Evolutionary conservation across 805 yeast species (phyloP).

Genomic region (Metschnikowia bowlesiae): DNA sequence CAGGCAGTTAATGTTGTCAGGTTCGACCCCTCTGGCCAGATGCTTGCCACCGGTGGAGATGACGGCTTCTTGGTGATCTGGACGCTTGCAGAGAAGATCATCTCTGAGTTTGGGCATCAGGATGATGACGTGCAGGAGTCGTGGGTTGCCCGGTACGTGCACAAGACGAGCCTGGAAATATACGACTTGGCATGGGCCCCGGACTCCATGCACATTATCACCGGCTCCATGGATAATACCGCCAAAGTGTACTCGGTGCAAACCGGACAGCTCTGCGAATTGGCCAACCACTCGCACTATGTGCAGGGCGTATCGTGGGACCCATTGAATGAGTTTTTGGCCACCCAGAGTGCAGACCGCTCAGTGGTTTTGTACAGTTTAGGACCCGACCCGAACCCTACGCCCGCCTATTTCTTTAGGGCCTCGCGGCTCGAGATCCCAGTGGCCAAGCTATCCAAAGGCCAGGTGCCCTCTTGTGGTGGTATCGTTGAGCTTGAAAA

Average conservation of each 20-base stretch:
- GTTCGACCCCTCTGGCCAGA: conserved; percentile 65
- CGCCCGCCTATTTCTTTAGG: conserved; percentile 42
- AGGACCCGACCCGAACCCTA: background rate
- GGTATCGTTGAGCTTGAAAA: background rate
- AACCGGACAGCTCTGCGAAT: conserved; percentile 53
- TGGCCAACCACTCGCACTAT: conserved; percentile 77
- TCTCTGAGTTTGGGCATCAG: conserved; percentile 56
- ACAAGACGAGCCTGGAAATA: conserved; percentile 67
- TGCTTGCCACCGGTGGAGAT: conserved; percentile 89
- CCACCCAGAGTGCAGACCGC: conserved; percentile 89
- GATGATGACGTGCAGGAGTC: conserved; percentile 59
- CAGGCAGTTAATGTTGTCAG: conserved; percentile 93
- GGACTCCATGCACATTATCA: conserved; percentile 64
- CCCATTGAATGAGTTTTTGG: conserved; percentile 70
- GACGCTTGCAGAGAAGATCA: conserved; percentile 53
- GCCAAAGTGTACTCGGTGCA: conserved; percentile 61
- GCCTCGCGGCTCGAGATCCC: conserved; percentile 58
- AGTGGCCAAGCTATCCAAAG: background rate
- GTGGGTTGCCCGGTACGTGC: conserved; percentile 64
- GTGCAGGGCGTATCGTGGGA: conserved; percentile 98
- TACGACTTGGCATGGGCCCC: conserved; percentile 96
- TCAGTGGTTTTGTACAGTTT: conserved; percentile 52
- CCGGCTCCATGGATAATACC: conserved; percentile 89
- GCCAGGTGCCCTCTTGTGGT: background rate
- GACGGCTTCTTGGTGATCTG: conserved; percentile 88